Percentiles rank a stretch among this genome's conserved stretches.
phyloP scores from a whole-genome alignment of 192 early-diverging fungal species.

The Backusella westeae region DNA sequence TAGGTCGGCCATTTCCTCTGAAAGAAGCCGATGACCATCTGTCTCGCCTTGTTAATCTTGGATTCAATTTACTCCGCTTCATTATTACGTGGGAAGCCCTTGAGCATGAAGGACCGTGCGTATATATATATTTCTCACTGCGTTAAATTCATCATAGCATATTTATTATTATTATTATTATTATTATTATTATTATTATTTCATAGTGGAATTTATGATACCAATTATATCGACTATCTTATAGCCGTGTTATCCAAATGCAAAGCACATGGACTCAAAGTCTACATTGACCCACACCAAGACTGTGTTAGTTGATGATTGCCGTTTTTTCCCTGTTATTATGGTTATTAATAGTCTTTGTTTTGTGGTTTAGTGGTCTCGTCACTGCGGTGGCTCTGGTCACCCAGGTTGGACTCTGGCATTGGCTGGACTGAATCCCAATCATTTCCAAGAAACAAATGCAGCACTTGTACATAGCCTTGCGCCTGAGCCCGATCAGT shows the following conservation, averaged over 20 bases:
- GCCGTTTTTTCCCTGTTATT: background rate
- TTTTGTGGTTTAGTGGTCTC: slow-evolving; percentile 45
- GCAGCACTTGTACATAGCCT: slow-evolving; percentile 56
- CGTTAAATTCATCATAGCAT: background rate
- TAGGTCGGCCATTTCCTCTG: slow-evolving; percentile 71
- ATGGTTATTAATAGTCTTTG: background rate
- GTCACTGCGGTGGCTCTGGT: slow-evolving; percentile 57
- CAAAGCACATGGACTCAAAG: slow-evolving; percentile 42
- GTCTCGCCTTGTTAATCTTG: slow-evolving; percentile 60
- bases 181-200: background rate
- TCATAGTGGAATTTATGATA: slow-evolving; percentile 51
- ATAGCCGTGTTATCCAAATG: slow-evolving; percentile 48
- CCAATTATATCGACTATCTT: slow-evolving; percentile 53
- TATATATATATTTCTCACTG: slow-evolving; percentile 5
- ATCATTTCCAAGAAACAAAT: slow-evolving; percentile 40
- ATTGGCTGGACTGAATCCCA: slow-evolving; percentile 49
- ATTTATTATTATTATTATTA: background rate
- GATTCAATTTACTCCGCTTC: slow-evolving; percentile 71
- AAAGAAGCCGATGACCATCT: slow-evolving; percentile 74
- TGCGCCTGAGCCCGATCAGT: slow-evolving; percentile 41
- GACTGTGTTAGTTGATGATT: slow-evolving; percentile 42
- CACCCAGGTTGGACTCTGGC: slow-evolving; percentile 54
- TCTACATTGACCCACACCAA: slow-evolving; percentile 60
- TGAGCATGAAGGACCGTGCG: slow-evolving; percentile 60
- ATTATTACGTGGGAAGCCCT: slow-evolving; percentile 79